Evolutionary conservation across 129 eudicot genomes (phyloP), one percentile per base, ranked within the genome.

Genomic region (Flaveria trinervia): DNA sequence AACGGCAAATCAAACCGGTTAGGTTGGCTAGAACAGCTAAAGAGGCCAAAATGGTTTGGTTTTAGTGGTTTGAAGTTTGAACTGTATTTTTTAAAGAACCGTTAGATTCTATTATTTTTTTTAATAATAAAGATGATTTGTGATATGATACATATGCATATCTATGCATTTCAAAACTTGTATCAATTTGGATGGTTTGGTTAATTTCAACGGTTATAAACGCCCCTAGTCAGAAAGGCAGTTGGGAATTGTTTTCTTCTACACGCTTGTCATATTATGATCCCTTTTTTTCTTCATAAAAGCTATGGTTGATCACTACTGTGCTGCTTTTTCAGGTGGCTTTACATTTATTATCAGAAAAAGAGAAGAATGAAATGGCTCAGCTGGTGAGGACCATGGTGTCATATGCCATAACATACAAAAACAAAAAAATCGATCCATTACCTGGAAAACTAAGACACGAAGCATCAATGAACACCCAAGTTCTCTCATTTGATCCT

Each of bases 341-440:
- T 28, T 57, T 81, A 57, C 99, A 91, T 77, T 79, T 94, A 65
- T 86, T 94, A 39, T 87, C 97, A 22, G 96, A 89, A 64, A 89
- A 78, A 30, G 97, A 94, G 79, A 89, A 85, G 82, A 82, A 81
- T 51, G 83, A 86, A 79, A 65, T 91, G 83, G 73, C 76, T 67
- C 86, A 94, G 71, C 59, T 94, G 52, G 93, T 94, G 25, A 76
- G 87, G 70, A 84, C 86, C 15, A 91, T 94, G 99, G 99, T 94
- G 72, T 84, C 93, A 4, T 94, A 91, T 82, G 83, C 92, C 20
- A 64, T 89, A 70, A 91, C 97, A 46, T 94, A 91, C 82, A 91
- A 79, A 80, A 87, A 83, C 81, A 61, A 65, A 56, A 91, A 94
- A 80, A 41, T 81, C 33, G 89, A 89, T 79, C 84, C 81, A 17